Percentiles rank a stretch among this genome's conserved stretches.
phyloP scores from a whole-genome alignment of 2,329 filamentous ascomycete genomes.

The Apiospora kogelbergensis region DNA sequence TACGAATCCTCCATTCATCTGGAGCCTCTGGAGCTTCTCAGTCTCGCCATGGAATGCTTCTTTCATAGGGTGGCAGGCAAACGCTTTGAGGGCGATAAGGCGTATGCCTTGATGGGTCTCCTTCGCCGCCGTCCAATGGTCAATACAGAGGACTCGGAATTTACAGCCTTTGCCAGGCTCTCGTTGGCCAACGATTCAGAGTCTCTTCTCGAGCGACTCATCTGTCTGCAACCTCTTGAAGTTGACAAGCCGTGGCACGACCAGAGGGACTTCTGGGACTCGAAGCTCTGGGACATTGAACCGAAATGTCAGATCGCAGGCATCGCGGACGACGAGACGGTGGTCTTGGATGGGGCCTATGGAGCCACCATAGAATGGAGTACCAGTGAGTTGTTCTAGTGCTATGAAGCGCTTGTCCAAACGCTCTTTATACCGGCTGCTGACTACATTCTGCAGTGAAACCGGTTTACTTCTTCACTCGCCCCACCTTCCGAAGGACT shows the following conservation, averaged over 20 bases:
- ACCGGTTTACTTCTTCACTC: slow-evolving; percentile 16
- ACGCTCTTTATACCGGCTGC: too few species aligned
- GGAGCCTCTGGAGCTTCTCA: slow-evolving; percentile 40
- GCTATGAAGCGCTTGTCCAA: not conserved
- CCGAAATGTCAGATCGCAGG: slow-evolving; percentile 41
- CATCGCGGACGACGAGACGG: slow-evolving; percentile 39
- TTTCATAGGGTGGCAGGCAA: too few species aligned
- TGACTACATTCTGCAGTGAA: not conserved
- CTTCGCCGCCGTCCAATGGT: slow-evolving; percentile 38
- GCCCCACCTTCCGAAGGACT: slow-evolving; percentile 4
- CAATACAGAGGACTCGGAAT: slow-evolving; percentile 38
- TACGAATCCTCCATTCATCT: slow-evolving; percentile 42
- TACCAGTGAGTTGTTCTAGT: not conserved
- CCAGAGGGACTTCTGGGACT: slow-evolving; percentile 39
- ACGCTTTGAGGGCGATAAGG: slow-evolving; percentile 29
- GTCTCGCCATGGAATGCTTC: slow-evolving; percentile 33
- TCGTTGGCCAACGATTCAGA: slow-evolving; percentile 46
- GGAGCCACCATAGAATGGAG: slow-evolving; percentile 45
- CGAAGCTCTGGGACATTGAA: slow-evolving; percentile 45
- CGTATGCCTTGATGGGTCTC: slow-evolving; percentile 48
- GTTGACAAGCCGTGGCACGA: slow-evolving; percentile 37
- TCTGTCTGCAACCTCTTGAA: slow-evolving; percentile 38
- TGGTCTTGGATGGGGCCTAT: slow-evolving; percentile 34
- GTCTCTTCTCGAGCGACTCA: slow-evolving; percentile 42
- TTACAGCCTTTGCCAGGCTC: slow-evolving; percentile 47